These are phyloP conservation scores for Colletotrichum endophyticum DNA, from an alignment of 2,329 filamentous ascomycete genomes.

Conservation along the genomic window DNA sequence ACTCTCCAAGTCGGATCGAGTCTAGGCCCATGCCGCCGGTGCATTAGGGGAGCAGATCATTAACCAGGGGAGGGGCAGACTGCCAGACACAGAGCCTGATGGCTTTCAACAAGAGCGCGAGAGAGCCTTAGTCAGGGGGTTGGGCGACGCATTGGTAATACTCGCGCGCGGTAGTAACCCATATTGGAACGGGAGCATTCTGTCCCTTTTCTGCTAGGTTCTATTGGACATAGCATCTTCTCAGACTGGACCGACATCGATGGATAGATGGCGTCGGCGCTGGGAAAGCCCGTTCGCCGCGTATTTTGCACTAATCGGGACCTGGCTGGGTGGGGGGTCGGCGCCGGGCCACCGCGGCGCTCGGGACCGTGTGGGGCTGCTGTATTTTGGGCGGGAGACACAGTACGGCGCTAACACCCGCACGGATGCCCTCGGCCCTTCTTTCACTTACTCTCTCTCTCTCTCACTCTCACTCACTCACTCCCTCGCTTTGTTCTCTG, in stretches of 20 bases:
- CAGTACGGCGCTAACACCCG: conserved; percentile 8
- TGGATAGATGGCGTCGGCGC: not conserved
- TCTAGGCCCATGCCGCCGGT: not conserved
- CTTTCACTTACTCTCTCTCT: not conserved
- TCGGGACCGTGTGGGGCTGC: not conserved
- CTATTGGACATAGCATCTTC: not conserved
- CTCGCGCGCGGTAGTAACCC: not conserved
- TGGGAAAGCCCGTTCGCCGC: not conserved
- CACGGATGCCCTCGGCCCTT: not conserved
- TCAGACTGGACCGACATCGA: not conserved
- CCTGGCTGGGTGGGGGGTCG: not conserved
- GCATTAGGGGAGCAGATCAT: not conserved
- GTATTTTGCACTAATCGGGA: not conserved
- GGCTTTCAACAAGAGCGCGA: not conserved
- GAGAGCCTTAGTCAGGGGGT: conserved; percentile 1
- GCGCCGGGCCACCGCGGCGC: not conserved
- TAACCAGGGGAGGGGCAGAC: not conserved
- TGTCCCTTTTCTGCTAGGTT: not conserved
- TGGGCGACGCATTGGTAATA: conserved; percentile 13
- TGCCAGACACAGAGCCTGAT: not conserved
- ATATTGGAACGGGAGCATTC: not conserved
- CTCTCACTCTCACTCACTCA: not conserved
- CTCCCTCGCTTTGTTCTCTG: not conserved
- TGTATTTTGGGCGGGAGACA: not conserved
- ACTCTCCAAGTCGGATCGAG: not conserved